Base-by-base conservation (phyloP, 192 early-diverging fungal species). In the Dimargaris verticillata region DNA sequence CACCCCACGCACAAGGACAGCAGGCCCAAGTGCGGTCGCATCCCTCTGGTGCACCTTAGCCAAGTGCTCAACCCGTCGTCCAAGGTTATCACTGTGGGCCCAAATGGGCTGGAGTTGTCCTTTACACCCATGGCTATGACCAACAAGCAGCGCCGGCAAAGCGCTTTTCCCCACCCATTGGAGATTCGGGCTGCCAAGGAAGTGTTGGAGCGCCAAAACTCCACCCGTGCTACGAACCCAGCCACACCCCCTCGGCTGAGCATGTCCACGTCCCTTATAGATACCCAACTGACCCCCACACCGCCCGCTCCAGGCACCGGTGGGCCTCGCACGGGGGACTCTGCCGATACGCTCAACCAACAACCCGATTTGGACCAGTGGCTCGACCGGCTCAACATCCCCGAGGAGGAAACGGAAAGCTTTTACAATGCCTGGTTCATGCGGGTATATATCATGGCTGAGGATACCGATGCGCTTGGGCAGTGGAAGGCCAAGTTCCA, bases 101-200 rank as follows among this genome's bases (percentile, higher is more conserved):
- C 75, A 2, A 63, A 65, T 9, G 75, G 75, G 2, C 60, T 73
- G 42, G 75, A 74, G 61, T 61, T 77, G 64, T 62, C 61, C 18
- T 59, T 77, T 59, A 70, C 68, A 33, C 70, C 71, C 15, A 50
- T 69, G 52, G 65, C 75, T 18, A 76, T 76, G 74, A 76, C 71
- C 38, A 72, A 76, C 55, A 65, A 72, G 13, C 75, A 77, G 28
- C 69, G 75, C 18, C 63, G 75, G 18, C 71, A 73, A 63, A 70
- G 67, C 41, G 69, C 75, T 0, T 68, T 68, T 52, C 75, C 75
- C 14, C 55, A 58, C 38, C 55, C 55, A 15, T 9, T 58, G 13
- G 55, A 58, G 38, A 58, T 58, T 22, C 12, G 22, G 25, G 55
- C 55, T 18, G 55, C 55, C 29, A 25, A 28, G 22, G 29, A 58